Base-by-base conservation (phyloP, 106 monocot genomes). In the Acorus calamus region DNA sequence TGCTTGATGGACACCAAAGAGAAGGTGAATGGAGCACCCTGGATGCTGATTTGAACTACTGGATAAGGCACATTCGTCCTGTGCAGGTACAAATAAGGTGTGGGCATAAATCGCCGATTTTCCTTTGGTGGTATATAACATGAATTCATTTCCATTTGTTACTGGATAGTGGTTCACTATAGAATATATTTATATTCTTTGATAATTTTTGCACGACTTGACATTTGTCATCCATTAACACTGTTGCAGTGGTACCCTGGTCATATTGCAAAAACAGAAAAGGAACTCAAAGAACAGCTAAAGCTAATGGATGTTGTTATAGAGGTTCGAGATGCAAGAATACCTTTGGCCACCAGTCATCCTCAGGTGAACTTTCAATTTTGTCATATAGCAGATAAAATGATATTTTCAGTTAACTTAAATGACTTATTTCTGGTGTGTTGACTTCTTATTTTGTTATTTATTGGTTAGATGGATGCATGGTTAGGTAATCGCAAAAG, bases 261-360 rank as follows among this genome's bases (percentile, higher is more conserved):
- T 62, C 98, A 98, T 75, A 98, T 98, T 79, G 87, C 88, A 4
- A 98, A 92, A 76, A 92, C 98, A 43, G 98, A 98, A 63, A 98
- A 83, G 66, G 92, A 92, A 58, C 74, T 98, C 1, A 92, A 92
- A 73, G 70, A 85, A 56, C 98, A 98, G 44, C 77, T 98, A 14
- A 98, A 88, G 75, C 58, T 98, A 61, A 98, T 98, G 85, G 98
- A 92, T 83, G 98, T 98, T 66, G 98, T 88, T 8, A 83, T 98
- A 58, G 98, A 98, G 70, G 85, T 98, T 67, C 80, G 98, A 4
- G 92, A 98, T 79, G 98, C 98, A 2, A 85, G 98, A 71, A 98
- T 98, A 63, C 98, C 98, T 3, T 62, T 92, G 60, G 78, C 98
- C 3, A 98, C 98, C 42, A 83, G 83, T 62, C 98, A 98, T 69